These are phyloP conservation scores for Gracilaria vermiculophylla DNA, from an alignment of 23 red algal species.

Conservation along the genomic window DNA sequence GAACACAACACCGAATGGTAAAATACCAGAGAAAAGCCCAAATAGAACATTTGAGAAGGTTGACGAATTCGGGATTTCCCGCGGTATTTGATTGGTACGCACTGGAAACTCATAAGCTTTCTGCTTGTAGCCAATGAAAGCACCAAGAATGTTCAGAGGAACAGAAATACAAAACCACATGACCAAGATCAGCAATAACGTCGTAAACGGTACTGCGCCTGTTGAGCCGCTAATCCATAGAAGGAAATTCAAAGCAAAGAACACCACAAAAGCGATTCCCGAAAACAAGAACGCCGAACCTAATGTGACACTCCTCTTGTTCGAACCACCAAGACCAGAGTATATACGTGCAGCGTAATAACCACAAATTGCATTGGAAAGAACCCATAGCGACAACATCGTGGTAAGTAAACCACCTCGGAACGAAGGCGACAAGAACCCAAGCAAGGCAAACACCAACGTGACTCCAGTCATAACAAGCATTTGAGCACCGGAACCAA, in stretches of 20 bases:
- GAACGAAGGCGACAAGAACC: slow-evolving; percentile 91
- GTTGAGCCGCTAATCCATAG: slow-evolving; percentile 81
- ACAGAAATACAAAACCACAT: slow-evolving; percentile 99
- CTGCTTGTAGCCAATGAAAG: slow-evolving; percentile 83
- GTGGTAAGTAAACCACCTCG: slow-evolving; percentile 89
- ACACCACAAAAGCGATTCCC: slow-evolving; percentile 71
- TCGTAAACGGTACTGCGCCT: slow-evolving; percentile 85
- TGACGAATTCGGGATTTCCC: slow-evolving; percentile 85
- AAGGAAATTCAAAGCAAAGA: slow-evolving; percentile 85
- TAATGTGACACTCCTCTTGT: slow-evolving; percentile 85
- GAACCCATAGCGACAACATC: slow-evolving; percentile 87
- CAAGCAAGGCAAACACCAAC: slow-evolving; percentile 80
- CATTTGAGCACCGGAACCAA: slow-evolving; percentile 85
- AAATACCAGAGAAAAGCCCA: slow-evolving; percentile 68
- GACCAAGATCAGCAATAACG: slow-evolving; percentile 77
- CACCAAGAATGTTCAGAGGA: slow-evolving; percentile 84
- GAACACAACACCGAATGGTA: slow-evolving; percentile 97
- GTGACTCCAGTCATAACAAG: slow-evolving; percentile 67
- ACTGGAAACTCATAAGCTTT: slow-evolving; percentile 74
- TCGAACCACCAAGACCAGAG: slow-evolving; percentile 69
- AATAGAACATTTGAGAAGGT: slow-evolving; percentile 51
- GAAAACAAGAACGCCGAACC: slow-evolving; percentile 88
- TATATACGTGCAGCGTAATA: slow-evolving; percentile 85
- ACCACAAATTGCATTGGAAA: slow-evolving; percentile 64
- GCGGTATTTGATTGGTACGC: slow-evolving; percentile 93